A percentile compares a stretch with the other conserved stretches of the same genome.
Evolutionary conservation across 768 basidiomycete genomes (phyloP).

Genomic region (Russula lepida): DNA sequence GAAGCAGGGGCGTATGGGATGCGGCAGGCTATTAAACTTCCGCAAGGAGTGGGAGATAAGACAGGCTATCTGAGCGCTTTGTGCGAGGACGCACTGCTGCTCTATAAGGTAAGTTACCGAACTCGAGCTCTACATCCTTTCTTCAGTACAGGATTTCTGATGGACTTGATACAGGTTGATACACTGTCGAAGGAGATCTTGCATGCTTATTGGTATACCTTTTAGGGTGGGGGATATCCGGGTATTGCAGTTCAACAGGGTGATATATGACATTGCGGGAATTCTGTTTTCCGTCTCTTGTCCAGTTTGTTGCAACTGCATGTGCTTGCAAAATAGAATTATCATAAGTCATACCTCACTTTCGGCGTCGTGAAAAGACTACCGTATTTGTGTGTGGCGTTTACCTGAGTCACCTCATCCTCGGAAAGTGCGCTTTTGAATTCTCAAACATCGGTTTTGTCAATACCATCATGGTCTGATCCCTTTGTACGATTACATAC

Average conservation of each 20-base stretch:
- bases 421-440: too few species aligned
- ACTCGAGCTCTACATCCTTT: too few species aligned
- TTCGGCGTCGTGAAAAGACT: too few species aligned
- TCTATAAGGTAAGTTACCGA: neutral
- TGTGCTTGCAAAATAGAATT: too few species aligned
- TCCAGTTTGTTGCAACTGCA: neutral
- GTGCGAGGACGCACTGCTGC: conserved; percentile 13
- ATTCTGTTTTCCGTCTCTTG: neutral
- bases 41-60: neutral
- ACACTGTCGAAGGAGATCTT: neutral
- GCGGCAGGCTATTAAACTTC: neutral
- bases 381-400: too few species aligned
- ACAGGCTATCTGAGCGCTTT: neutral
- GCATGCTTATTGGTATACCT: conserved; percentile 7
- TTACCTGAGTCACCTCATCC: too few species aligned
- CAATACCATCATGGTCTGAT: too few species aligned
- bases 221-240: neutral
- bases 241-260: neutral
- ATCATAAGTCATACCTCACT: too few species aligned
- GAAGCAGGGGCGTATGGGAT: neutral
- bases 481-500: too few species aligned
- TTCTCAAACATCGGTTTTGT: too few species aligned
- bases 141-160: neutral
- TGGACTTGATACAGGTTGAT: neutral
- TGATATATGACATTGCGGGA: too few species aligned